These are phyloP conservation scores for Euryodendron excelsum DNA, from an alignment of 148 eudicot genomes.

Conservation along the genomic window DNA sequence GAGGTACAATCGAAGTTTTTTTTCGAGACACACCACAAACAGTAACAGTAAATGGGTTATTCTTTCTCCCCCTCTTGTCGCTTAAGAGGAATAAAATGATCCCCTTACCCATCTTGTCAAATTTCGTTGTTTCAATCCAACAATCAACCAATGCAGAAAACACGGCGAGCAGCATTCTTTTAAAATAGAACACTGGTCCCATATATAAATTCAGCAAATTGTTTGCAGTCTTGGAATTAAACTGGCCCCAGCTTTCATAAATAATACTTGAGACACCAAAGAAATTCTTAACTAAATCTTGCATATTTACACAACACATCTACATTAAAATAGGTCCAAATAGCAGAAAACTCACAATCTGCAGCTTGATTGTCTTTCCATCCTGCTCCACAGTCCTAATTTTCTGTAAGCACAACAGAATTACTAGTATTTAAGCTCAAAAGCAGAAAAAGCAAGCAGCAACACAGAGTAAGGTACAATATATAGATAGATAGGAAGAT, in stretches of 20 bases:
- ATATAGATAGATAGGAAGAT: not conserved
- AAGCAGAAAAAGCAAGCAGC: not conserved
- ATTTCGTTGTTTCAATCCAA: not conserved
- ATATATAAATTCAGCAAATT: not conserved
- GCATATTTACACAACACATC: not conserved
- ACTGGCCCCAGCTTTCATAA: no score
- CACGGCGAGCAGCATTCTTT: not conserved
- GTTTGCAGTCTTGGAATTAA: no score
- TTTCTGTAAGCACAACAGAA: conserved; percentile 48
- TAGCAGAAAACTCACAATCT: conserved; percentile 61
- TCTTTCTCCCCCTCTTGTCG: not conserved
- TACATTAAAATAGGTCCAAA: not conserved
- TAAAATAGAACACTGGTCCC: not conserved
- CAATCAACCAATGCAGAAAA: no score
- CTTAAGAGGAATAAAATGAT: no score
- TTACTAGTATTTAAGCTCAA: not conserved
- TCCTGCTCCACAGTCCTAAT: conserved; percentile 92
- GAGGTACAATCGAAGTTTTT: not conserved
- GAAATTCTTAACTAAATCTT: not conserved
- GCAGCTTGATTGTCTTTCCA: conserved; percentile 82
- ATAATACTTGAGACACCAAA: no score
- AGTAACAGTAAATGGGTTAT: not conserved
- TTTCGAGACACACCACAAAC: not conserved
- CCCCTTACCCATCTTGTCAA: no score
- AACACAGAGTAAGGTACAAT: not conserved